A percentile compares a stretch with the other conserved stretches of the same genome.
Evolutionary conservation across 257 asterid genomes (phyloP).

Genomic region (Solanum raphanifolium): DNA sequence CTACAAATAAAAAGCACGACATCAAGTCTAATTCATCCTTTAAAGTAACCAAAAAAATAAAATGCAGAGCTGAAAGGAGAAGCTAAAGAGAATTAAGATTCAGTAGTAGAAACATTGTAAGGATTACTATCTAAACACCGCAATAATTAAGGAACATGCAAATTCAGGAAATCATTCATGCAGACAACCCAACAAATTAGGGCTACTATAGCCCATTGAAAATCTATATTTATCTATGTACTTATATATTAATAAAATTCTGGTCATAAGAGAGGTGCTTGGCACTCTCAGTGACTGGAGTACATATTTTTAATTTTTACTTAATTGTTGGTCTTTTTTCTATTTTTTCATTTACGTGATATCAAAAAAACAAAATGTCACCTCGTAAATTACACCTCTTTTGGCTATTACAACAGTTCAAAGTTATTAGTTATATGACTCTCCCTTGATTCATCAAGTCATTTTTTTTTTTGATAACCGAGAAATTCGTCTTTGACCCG

Average conservation of each 20-base stretch:
- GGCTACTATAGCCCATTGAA: neutral
- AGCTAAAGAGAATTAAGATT: neutral
- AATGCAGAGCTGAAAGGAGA: neutral
- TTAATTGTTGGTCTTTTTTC: neutral
- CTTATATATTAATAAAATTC: neutral
- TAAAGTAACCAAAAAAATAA: neutral
- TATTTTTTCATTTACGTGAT: neutral
- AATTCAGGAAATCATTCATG: neutral
- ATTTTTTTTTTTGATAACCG: neutral
- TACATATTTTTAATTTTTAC: neutral
- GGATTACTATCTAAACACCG: neutral
- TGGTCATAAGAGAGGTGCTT: neutral
- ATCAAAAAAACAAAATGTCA: neutral
- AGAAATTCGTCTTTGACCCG: too few species aligned
- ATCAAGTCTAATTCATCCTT: neutral
- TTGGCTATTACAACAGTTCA: neutral
- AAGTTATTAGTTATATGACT: neutral
- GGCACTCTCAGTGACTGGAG: neutral
- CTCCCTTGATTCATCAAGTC: neutral
- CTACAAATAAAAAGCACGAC: constrained; percentile 22
- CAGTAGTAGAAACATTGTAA: neutral
- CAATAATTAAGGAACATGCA: neutral
- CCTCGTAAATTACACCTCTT: neutral
- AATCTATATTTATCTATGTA: neutral
- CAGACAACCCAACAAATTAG: neutral